A percentile compares a stretch with the other conserved stretches of the same genome.
Conservation (phyloP, 1,139 yeast genomes). For the Candida labiduridarum region DNA sequence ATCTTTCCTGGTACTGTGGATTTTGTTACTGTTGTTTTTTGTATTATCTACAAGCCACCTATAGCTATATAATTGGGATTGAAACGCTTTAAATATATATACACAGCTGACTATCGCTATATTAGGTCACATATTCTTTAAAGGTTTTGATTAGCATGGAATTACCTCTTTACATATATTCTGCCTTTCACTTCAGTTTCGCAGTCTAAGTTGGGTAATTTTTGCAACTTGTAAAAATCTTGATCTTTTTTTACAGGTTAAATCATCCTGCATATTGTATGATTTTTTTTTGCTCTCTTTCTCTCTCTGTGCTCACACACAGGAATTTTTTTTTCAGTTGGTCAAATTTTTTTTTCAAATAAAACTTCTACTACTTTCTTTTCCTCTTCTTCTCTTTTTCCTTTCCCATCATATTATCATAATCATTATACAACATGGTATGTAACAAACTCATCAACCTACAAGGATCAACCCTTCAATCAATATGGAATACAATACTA, state of each 20-base stretch:
- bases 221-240: too few relatives aligned
- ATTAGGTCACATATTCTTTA: too few relatives aligned
- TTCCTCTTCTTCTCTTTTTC: not conserved
- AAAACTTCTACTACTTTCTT: not conserved
- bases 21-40: too few relatives aligned
- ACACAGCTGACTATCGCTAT: too few relatives aligned
- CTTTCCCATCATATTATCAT: slow-evolving; percentile 1
- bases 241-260: not conserved
- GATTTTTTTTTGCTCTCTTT: not conserved
- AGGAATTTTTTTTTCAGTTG: slow-evolving; percentile 3
- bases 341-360: slow-evolving; percentile 8
- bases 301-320: too few relatives aligned
- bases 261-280: slow-evolving; percentile 7
- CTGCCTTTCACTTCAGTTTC: not conserved
- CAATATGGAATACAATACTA: slow-evolving; percentile 4
- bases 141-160: too few relatives aligned
- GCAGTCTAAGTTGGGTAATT: too few relatives aligned
- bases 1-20: too few relatives aligned
- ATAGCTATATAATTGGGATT: too few relatives aligned
- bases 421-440: slow-evolving; percentile 13
- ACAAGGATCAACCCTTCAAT: not conserved
- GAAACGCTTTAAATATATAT: too few relatives aligned
- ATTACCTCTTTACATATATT: too few relatives aligned
- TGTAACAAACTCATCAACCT: slow-evolving; percentile 7
- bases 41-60: too few relatives aligned